Percentiles rank a stretch among this genome's conserved stretches.
phyloP scores from a whole-genome alignment of 208 protist species.

The Vickermania spadyakhi region DNA sequence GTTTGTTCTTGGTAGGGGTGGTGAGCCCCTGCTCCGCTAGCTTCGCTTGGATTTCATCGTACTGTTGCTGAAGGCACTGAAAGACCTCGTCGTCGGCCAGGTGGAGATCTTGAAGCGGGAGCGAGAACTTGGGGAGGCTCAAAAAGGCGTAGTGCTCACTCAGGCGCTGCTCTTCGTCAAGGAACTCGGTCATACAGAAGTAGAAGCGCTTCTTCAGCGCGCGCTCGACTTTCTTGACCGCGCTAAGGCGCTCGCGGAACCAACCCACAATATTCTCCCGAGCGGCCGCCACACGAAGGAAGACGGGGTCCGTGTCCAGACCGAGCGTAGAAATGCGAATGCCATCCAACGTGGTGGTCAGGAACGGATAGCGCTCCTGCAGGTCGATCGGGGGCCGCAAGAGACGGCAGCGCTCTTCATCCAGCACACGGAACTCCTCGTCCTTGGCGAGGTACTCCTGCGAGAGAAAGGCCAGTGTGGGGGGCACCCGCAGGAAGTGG shows the following conservation, averaged over 20 bases:
- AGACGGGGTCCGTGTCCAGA: slow-evolving; percentile 40
- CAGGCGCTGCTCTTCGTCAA: slow-evolving; percentile 23
- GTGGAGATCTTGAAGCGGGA: slow-evolving; percentile 26
- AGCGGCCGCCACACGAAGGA: slow-evolving; percentile 44
- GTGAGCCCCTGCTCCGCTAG: not conserved
- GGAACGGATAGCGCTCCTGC: slow-evolving; percentile 43
- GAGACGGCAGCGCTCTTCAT: slow-evolving; percentile 18
- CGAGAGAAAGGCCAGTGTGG: slow-evolving; percentile 27
- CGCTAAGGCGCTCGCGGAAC: slow-evolving; percentile 22
- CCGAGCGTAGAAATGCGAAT: slow-evolving; percentile 33
- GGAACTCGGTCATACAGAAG: slow-evolving; percentile 21
- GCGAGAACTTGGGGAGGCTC: slow-evolving; percentile 14
- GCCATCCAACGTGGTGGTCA: slow-evolving; percentile 29
- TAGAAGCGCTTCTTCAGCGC: slow-evolving; percentile 28
- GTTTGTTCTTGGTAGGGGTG: not conserved
- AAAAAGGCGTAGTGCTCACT: slow-evolving; percentile 27
- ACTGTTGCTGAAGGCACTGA: slow-evolving; percentile 13
- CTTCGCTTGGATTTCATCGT: slow-evolving; percentile 8
- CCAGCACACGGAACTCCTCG: slow-evolving; percentile 24
- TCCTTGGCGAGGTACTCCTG: slow-evolving; percentile 25
- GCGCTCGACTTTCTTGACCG: slow-evolving; percentile 36
- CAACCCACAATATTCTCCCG: slow-evolving; percentile 41
- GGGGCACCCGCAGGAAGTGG: slow-evolving; percentile 22
- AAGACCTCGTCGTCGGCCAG: slow-evolving; percentile 23
- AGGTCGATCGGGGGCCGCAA: slow-evolving; percentile 30